Base-by-base conservation (phyloP, 169 alveolate species). In the Cryptosporidium muris region DNA sequence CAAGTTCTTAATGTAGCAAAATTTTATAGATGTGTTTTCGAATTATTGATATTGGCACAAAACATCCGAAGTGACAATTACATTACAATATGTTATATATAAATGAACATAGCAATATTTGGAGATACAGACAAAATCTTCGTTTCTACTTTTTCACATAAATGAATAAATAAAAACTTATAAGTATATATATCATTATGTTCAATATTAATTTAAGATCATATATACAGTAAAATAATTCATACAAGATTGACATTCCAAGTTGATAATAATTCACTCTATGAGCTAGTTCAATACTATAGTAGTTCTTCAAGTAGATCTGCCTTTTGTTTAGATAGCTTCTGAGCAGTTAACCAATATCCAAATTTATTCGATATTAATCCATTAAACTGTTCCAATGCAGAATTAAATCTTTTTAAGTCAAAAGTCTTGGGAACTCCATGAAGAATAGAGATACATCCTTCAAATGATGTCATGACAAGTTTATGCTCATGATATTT, bases 401-500 rank as follows among this genome's bases (percentile, higher is more conserved):
- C 9, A 47, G 56, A 51, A 42, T 25, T 58, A 42, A 74, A 74
- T 36, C 85, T 74, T 45, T 36, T 58, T 8, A 9, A 74, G 62
- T 74, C 85, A 36, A 74, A 74, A 5, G 48, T 58, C n/a, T 52
- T n/a, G 4, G 85, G 85, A 45, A 74, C 62, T n/a, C 62, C 60
- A 51, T 74, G 85, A 0, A 74, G 68, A 52, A 74, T 74, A 40
- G 85, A 74, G 6, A 74, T 74, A 51, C 85, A 74, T 3, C 85
- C 85, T 62, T 74, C 85, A 34, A 74, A 74, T 37, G 85, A 74
- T 8, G 85, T 74, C 68, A 58, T 74, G 11, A 74, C 60, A 3
- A 74, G 85, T 37, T 74, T 74, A 51, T 74, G 85, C 60, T 74
- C 85, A 37, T 74, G 85, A 62, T 74, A 74, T 52, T 74, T 74